Percentiles rank a stretch among this genome's conserved stretches.
Conservation (phyloP, 2,329 filamentous ascomycete genomes). For the Pleomassaria siparia region DNA sequence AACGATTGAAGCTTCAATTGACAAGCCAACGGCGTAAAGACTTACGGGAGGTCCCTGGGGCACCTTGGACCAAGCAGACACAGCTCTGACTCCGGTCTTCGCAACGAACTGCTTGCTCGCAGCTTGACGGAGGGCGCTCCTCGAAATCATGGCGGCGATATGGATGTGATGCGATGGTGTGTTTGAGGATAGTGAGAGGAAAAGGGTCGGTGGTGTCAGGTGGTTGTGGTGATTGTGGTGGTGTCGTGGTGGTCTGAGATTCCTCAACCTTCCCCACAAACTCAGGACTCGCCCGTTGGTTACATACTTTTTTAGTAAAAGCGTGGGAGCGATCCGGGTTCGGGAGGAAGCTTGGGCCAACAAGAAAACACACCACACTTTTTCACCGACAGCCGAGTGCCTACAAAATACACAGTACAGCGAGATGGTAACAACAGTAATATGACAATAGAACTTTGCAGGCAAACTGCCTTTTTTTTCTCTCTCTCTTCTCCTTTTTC, state of each 20-base stretch:
- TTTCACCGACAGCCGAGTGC: background rate
- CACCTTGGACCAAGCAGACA: conserved; percentile 87
- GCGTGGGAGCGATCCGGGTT: conserved; percentile 8
- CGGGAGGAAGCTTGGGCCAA: background rate
- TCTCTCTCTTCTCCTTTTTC: too few relatives aligned
- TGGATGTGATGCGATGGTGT: background rate
- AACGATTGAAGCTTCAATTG: conserved; percentile 21
- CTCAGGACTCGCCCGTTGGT: background rate
- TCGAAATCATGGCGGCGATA: conserved; percentile 37
- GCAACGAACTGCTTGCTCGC: conserved; percentile 37
- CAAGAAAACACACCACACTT: background rate
- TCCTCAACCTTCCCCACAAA: conserved; percentile 2
- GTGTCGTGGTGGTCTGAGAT: background rate
- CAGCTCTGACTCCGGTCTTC: conserved; percentile 56
- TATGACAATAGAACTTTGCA: too few relatives aligned
- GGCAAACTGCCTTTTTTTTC: too few relatives aligned
- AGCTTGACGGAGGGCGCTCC: conserved; percentile 42
- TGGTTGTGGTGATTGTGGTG: background rate
- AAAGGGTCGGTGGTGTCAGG: background rate
- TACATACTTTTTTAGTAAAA: conserved; percentile 8
- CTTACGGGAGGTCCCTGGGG: conserved; percentile 91
- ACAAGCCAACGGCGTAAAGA: conserved; percentile 24
- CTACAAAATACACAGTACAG: too few relatives aligned
- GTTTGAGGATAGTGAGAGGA: background rate
- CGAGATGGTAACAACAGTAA: too few relatives aligned